Percentiles rank a stretch among this genome's conserved stretches.
These are phyloP conservation scores for Phytophthora pisi DNA, from an alignment of 352 stramenopile genomes.

Conservation along the genomic window DNA sequence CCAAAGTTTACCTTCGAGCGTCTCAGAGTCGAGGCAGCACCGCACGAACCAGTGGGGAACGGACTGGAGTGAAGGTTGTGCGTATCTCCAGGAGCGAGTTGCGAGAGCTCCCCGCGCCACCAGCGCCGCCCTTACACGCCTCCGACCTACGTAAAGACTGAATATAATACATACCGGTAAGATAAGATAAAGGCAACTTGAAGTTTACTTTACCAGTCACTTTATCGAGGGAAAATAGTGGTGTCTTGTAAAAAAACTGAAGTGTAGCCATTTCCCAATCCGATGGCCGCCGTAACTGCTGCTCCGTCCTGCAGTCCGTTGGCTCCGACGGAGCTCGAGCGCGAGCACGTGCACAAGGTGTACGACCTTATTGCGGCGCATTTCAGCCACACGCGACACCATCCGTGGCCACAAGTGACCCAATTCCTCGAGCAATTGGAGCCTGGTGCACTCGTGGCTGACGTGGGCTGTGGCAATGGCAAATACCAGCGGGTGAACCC, in stretches of 20 bases:
- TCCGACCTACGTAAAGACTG: conserved; percentile 21
- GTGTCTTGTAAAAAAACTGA: background rate
- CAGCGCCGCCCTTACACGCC: conserved; percentile 29
- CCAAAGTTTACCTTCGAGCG: conserved; percentile 69
- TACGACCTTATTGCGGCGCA: conserved; percentile 87
- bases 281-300: conserved; percentile 16
- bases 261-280: conserved; percentile 24
- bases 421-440: conserved; percentile 57
- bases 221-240: conserved; percentile 15
- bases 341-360: conserved; percentile 84
- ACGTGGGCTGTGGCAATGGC: conserved; percentile 85
- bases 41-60: conserved; percentile 24
- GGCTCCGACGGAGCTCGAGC: conserved; percentile 62
- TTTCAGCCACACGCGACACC: conserved; percentile 85
- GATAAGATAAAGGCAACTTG: conserved; percentile 12
- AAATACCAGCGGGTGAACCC: conserved; percentile 81
- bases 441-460: conserved; percentile 65
- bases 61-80: conserved; percentile 47
- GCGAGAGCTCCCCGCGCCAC: conserved; percentile 53
- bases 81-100: conserved; percentile 73
- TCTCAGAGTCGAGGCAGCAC: conserved; percentile 49
- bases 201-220: conserved; percentile 19
- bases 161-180: background rate
- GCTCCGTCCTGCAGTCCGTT: conserved; percentile 30
- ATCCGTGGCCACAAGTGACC: conserved; percentile 79